Evolutionary conservation across 1,284 basidiomycete genomes (phyloP).

Genomic region (Neotropicomus parvogracilis): DNA sequence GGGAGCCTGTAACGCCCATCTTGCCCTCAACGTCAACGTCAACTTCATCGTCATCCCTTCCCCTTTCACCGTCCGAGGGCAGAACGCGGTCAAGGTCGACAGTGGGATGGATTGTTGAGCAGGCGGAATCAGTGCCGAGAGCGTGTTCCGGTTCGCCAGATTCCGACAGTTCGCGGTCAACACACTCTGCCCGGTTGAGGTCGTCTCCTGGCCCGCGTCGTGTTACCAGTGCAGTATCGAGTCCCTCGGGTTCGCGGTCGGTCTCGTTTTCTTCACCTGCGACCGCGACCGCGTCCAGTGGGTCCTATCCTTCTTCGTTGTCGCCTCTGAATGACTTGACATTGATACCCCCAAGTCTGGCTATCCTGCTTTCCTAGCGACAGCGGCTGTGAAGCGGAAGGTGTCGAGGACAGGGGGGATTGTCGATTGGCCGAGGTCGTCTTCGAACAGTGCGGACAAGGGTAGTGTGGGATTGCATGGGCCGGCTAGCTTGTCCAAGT

Average conservation of each 20-base stretch:
- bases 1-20: conserved; percentile 22
- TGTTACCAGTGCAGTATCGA: conserved; percentile 3
- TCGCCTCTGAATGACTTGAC: conserved; percentile 3
- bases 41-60: conserved; percentile 20
- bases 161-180: neutral
- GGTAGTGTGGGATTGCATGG: conserved; percentile 3
- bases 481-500: conserved; percentile 16
- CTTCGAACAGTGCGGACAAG: conserved; percentile 24
- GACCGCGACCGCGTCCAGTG: conserved; percentile 7
- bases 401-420: conserved; percentile 30
- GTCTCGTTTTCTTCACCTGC: conserved; percentile 11
- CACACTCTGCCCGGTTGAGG: conserved; percentile 10
- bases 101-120: conserved; percentile 8
- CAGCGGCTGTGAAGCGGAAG: conserved; percentile 22
- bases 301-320: conserved; percentile 15
- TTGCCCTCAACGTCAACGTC: conserved; percentile 21
- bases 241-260: conserved; percentile 5
- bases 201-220: conserved; percentile 21
- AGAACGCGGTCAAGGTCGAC: neutral
- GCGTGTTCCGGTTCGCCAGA: conserved; percentile 1
- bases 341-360: conserved; percentile 7
- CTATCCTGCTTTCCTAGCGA: conserved; percentile 23
- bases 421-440: conserved; percentile 28
- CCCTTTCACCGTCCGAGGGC: conserved; percentile 20
- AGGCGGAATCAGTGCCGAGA: neutral